phyloP scores from a whole-genome alignment of 1,284 basidiomycete species.

The Leccinum pallidistipes region DNA sequence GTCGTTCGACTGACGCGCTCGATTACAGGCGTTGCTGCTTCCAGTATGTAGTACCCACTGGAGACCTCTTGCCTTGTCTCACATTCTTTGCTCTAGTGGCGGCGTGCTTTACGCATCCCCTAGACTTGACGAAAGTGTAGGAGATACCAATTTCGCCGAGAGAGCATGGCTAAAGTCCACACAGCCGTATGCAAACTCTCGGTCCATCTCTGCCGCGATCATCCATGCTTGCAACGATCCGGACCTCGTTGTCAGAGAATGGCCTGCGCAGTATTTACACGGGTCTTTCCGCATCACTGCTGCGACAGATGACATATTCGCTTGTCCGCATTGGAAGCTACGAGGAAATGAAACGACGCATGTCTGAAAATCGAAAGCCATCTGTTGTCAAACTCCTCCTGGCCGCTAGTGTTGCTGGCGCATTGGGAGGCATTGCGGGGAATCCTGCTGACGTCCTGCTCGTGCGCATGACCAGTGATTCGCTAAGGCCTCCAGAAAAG shows the following conservation, averaged over 20 bases:
- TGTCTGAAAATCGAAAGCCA: constrained; percentile 50
- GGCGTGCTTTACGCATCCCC: constrained; percentile 81
- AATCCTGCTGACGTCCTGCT: constrained; percentile 77
- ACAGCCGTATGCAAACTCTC: constrained; percentile 78
- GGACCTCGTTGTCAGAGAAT: constrained; percentile 53
- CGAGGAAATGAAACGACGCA: constrained; percentile 67
- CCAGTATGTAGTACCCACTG: constrained; percentile 50
- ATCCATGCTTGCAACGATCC: constrained; percentile 59
- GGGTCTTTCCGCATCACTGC: constrained; percentile 80
- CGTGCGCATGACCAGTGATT: constrained; percentile 90
- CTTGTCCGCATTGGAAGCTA: constrained; percentile 85
- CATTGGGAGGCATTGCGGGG: constrained; percentile 76
- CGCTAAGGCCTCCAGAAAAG: constrained; percentile 67
- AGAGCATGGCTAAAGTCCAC: constrained; percentile 1
- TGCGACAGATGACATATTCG: constrained; percentile 92
- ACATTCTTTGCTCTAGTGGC: constrained; percentile 60
- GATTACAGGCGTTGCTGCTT: constrained; percentile 66
- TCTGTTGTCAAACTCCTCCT: constrained; percentile 56
- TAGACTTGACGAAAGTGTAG: constrained; percentile 87
- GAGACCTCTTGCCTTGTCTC: neutral
- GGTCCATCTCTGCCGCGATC: constrained; percentile 46
- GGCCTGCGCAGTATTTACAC: constrained; percentile 78
- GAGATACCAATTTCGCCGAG: constrained; percentile 25
- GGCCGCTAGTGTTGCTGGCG: constrained; percentile 73
- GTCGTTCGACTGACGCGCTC: neutral